These are phyloP conservation scores for Fusarium nurragi DNA, from an alignment of 2,329 filamentous ascomycete genomes.

Conservation along the genomic window DNA sequence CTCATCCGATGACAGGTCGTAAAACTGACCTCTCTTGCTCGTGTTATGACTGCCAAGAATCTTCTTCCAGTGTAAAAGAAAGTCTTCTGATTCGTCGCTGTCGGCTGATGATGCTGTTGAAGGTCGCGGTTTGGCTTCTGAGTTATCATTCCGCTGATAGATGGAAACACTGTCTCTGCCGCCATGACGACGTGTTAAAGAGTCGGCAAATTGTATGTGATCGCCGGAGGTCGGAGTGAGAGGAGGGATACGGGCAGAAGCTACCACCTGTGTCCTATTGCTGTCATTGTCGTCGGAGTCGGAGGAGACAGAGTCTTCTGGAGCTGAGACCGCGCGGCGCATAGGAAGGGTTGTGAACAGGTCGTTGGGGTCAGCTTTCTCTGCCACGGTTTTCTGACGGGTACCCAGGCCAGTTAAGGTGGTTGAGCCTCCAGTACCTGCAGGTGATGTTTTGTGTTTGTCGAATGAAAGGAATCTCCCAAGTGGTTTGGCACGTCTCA, in stretches of 20 bases:
- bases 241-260: slow-evolving; percentile 20
- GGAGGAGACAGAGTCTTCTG: slow-evolving; percentile 27
- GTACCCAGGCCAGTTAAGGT: slow-evolving; percentile 33
- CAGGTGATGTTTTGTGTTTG: slow-evolving; percentile 35
- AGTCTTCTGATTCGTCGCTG: slow-evolving; percentile 43
- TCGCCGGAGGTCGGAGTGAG: slow-evolving; percentile 20
- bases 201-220: slow-evolving; percentile 35
- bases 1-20: slow-evolving; percentile 62
- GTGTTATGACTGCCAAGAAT: slow-evolving; percentile 53
- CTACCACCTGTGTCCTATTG: slow-evolving; percentile 35
- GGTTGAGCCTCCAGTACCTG: not conserved
- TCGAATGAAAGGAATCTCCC: slow-evolving; percentile 35
- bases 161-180: slow-evolving; percentile 28
- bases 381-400: slow-evolving; percentile 21
- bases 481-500: slow-evolving; percentile 30
- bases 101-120: slow-evolving; percentile 34
- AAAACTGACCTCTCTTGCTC: slow-evolving; percentile 64
- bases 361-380: slow-evolving; percentile 19
- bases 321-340: slow-evolving; percentile 34
- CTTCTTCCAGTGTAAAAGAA: slow-evolving; percentile 45
- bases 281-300: slow-evolving; percentile 38
- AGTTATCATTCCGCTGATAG: slow-evolving; percentile 33
- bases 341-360: slow-evolving; percentile 17
- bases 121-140: slow-evolving; percentile 13
- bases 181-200: slow-evolving; percentile 10